A percentile compares a stretch with the other conserved stretches of the same genome.
Conservation (phyloP, 768 basidiomycete species). For the Pleurotus sapidus region DNA sequence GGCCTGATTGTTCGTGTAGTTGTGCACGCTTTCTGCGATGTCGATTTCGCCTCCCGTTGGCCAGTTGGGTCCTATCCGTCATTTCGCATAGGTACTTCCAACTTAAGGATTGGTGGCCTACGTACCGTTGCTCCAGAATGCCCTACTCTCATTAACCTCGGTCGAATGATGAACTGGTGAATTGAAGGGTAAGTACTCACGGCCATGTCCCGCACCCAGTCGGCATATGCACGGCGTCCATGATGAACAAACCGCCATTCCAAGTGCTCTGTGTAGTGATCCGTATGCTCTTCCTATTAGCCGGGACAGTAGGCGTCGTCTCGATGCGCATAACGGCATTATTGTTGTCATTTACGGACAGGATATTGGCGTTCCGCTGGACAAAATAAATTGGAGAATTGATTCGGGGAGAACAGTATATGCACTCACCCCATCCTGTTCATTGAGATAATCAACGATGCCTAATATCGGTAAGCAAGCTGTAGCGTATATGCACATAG, state of each 20-base stretch:
- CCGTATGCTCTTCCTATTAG: constrained; percentile 72
- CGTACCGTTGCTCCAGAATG: constrained; percentile 47
- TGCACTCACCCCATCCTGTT: constrained; percentile 50
- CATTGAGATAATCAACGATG: constrained; percentile 63
- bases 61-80: constrained; percentile 52
- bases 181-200: constrained; percentile 25
- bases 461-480: constrained; percentile 17
- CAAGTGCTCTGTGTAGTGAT: constrained; percentile 63
- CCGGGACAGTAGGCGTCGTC: constrained; percentile 71
- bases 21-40: constrained; percentile 80
- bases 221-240: constrained; percentile 89
- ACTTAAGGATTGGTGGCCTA: constrained; percentile 67
- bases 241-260: constrained; percentile 67
- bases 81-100: constrained; percentile 41
- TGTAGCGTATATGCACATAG: neutral
- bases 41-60: constrained; percentile 74
- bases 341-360: constrained; percentile 64
- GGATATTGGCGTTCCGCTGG: constrained; percentile 55
- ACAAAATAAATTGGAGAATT: neutral
- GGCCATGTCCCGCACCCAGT: constrained; percentile 90
- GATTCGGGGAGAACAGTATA: neutral
- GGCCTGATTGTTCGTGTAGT: constrained; percentile 79
- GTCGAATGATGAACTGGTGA: neutral
- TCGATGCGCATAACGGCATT: constrained; percentile 89
- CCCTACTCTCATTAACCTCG: constrained; percentile 22